These are phyloP conservation scores for Tuber melanosporum DNA, from an alignment of 495 filamentous ascomycete genomes.

Conservation along the genomic window DNA sequence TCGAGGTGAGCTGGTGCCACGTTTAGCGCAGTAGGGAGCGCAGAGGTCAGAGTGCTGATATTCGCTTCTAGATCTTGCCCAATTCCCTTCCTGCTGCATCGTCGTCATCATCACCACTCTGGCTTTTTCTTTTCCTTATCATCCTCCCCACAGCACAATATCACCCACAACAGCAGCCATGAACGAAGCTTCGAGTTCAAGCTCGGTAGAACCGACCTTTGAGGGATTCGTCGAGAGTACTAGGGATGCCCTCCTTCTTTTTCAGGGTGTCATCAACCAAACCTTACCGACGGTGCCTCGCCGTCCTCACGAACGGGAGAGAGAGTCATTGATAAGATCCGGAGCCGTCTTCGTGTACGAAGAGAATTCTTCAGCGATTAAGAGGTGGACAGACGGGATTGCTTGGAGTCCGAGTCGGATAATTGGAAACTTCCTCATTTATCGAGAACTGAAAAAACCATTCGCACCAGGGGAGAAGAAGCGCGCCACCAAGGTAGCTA, in stretches of 20 bases:
- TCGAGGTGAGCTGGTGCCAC: conserved; percentile 5
- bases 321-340: conserved; percentile 64
- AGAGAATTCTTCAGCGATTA: conserved; percentile 79
- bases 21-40: background rate
- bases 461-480: conserved; percentile 88
- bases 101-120: conserved; percentile 1
- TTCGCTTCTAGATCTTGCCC: background rate
- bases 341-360: conserved; percentile 87
- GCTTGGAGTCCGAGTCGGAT: conserved; percentile 89
- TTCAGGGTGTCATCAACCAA: conserved; percentile 67
- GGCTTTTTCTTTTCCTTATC: conserved; percentile 1
- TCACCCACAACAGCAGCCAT: background rate
- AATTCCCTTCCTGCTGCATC: background rate
- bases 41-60: conserved; percentile 1
- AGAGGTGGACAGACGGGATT: conserved; percentile 87
- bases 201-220: conserved; percentile 44
- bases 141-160: background rate
- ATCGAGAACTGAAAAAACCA: conserved; percentile 74
- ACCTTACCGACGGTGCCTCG: conserved; percentile 65
- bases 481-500: conserved; percentile 66
- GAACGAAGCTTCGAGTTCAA: background rate
- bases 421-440: conserved; percentile 79
- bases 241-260: conserved; percentile 66
- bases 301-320: conserved; percentile 78
- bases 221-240: conserved; percentile 63